A percentile compares a stretch with the other conserved stretches of the same genome.
Conservation (phyloP, 331 rosid species). For the Telfairia occidentalis region DNA sequence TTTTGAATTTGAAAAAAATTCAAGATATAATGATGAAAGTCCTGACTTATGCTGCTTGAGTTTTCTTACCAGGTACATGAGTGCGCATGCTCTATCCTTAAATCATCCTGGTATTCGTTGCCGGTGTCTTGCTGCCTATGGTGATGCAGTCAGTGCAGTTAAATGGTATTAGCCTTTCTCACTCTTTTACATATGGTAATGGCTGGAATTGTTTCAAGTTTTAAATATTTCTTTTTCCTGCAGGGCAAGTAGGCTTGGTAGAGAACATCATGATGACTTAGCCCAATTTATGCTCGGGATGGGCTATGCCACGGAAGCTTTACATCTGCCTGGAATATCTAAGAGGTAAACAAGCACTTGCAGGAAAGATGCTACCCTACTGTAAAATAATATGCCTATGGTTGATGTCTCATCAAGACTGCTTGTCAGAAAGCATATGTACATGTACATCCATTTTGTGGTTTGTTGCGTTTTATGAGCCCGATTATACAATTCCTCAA, state of each 20-base stretch:
- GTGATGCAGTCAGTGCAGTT: slow-evolving; percentile 96
- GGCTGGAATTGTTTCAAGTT: slow-evolving; percentile 5
- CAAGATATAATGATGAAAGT: background rate
- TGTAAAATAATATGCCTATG: background rate
- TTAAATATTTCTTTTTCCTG: slow-evolving; percentile 19
- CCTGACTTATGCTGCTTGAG: slow-evolving; percentile 10
- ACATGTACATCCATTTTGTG: background rate
- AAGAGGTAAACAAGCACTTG: slow-evolving; percentile 44
- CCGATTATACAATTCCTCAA: background rate
- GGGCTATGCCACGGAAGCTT: slow-evolving; percentile 97
- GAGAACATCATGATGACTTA: slow-evolving; percentile 96
- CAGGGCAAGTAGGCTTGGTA: slow-evolving; percentile 98
- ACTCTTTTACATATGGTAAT: background rate
- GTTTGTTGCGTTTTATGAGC: background rate
- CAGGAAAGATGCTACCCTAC: background rate
- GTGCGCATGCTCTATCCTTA: slow-evolving; percentile 87
- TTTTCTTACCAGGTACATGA: slow-evolving; percentile 64
- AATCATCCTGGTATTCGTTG: slow-evolving; percentile 98
- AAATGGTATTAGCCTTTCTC: slow-evolving; percentile 52
- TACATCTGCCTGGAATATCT: slow-evolving; percentile 92
- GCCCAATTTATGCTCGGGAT: slow-evolving; percentile 96
- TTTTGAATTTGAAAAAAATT: background rate
- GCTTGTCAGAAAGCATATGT: background rate
- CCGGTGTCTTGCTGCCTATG: slow-evolving; percentile 97
- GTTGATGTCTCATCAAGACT: background rate